phyloP scores from a whole-genome alignment of 2,329 filamentous ascomycete genomes.

The Claviceps sp. region DNA sequence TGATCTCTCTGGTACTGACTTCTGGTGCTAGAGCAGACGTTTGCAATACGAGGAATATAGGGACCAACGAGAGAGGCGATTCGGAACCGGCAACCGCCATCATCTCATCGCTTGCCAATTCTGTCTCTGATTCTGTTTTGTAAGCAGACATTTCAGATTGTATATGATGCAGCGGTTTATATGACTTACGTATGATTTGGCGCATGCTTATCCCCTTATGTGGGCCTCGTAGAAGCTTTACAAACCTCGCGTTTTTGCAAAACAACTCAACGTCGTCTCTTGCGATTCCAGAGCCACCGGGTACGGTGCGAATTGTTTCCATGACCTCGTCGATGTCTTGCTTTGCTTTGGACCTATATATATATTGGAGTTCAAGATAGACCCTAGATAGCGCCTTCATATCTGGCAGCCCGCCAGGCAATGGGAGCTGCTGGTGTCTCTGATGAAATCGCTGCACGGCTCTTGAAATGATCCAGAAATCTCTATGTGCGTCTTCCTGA shows the following conservation, averaged over 20 bases:
- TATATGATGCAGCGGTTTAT: not conserved
- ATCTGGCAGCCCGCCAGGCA: constrained; percentile 80
- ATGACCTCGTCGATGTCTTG: constrained; percentile 66
- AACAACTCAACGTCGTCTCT: constrained; percentile 74
- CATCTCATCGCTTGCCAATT: constrained; percentile 41
- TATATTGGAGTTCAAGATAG: constrained; percentile 80
- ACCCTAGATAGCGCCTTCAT: constrained; percentile 93
- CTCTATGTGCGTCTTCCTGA: constrained; percentile 18
- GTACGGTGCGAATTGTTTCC: constrained; percentile 40
- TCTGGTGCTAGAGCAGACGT: constrained; percentile 34
- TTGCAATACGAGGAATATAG: constrained; percentile 54
- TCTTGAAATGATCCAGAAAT: constrained; percentile 81
- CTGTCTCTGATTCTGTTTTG: constrained; percentile 27
- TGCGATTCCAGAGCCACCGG: constrained; percentile 41
- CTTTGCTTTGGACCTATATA: constrained; percentile 83
- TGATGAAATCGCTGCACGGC: constrained; percentile 68
- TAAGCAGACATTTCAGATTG: not conserved
- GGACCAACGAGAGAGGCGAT: constrained; percentile 46
- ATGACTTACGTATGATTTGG: constrained; percentile 39
- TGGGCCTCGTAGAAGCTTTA: constrained; percentile 64
- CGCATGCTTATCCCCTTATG: constrained; percentile 32
- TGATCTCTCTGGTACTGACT: constrained; percentile 39
- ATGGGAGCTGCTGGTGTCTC: constrained; percentile 59
- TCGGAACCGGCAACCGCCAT: constrained; percentile 30
- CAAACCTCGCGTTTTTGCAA: constrained; percentile 88